A percentile compares a stretch with the other conserved stretches of the same genome.
Conservation (phyloP, 2,329 filamentous ascomycete species). For the Amauroascus verrucosus region DNA sequence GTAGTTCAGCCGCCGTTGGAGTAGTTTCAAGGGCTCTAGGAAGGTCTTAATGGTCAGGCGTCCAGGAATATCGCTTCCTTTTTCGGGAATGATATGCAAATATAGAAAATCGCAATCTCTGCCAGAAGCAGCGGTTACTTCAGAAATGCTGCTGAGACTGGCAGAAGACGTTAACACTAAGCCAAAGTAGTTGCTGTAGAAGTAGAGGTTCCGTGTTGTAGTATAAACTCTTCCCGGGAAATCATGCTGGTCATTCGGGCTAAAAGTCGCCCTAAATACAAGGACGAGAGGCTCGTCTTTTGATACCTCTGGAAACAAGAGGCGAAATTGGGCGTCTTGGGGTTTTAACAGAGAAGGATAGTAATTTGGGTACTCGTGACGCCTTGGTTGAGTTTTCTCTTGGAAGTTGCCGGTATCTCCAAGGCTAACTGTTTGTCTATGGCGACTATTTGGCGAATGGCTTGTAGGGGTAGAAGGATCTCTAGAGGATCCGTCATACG, state of each 20-base stretch:
- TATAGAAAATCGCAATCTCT: constrained; percentile 90
- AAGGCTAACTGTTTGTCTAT: constrained; percentile 49
- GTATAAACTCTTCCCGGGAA: constrained; percentile 82
- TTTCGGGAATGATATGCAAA: constrained; percentile 60
- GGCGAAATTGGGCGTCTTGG: constrained; percentile 86
- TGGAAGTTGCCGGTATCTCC: constrained; percentile 31
- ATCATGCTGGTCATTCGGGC: constrained; percentile 61
- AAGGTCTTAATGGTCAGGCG: constrained; percentile 86
- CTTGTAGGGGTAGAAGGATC: constrained; percentile 21
- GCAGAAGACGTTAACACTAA: constrained; percentile 75
- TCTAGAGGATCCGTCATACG: constrained; percentile 18
- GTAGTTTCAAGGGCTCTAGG: constrained; percentile 70
- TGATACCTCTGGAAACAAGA: constrained; percentile 74
- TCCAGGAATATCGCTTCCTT: constrained; percentile 53
- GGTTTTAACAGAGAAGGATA: constrained; percentile 75
- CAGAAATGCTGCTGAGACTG: constrained; percentile 63
- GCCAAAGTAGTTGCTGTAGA: constrained; percentile 91
- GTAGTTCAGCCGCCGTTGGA: constrained; percentile 76
- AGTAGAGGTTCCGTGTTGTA: constrained; percentile 79
- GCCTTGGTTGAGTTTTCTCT: constrained; percentile 24
- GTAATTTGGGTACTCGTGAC: constrained; percentile 54
- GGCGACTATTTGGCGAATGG: constrained; percentile 27
- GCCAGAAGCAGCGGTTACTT: constrained; percentile 82
- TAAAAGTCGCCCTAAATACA: constrained; percentile 90
- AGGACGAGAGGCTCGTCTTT: constrained; percentile 73